Conservation (phyloP, 192 early-diverging fungal genomes). For the Podochytrium sp. region DNA sequence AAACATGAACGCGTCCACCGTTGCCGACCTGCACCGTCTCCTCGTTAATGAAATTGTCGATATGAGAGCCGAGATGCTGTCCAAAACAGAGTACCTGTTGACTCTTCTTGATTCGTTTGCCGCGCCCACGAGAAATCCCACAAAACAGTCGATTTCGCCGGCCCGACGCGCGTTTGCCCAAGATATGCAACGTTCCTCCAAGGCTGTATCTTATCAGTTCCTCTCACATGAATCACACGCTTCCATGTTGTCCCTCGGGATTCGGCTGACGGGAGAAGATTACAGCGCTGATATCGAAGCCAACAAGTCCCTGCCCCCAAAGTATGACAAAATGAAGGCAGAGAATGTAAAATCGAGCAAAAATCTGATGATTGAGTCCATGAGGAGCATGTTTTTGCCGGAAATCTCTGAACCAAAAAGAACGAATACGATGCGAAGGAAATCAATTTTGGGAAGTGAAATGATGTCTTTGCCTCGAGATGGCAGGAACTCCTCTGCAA, state of each 20-base stretch:
- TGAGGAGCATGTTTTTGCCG: not conserved
- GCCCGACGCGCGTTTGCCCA: not conserved
- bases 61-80: not conserved
- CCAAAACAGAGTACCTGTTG: slow-evolving; percentile 3
- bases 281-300: not conserved
- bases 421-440: too few species aligned
- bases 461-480: too few species aligned
- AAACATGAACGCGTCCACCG: not conserved
- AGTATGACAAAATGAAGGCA: too few species aligned
- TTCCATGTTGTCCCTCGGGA: not conserved
- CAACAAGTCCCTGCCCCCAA: not conserved
- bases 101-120: not conserved
- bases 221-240: not conserved
- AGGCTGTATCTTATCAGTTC: not conserved
- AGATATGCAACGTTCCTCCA: not conserved
- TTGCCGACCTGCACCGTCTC: slow-evolving; percentile 2
- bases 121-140: not conserved
- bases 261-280: not conserved
- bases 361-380: not conserved
- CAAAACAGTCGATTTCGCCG: not conserved
- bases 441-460: too few species aligned
- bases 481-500: too few species aligned
- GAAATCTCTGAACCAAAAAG: too few species aligned
- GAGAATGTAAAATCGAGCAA: too few species aligned
- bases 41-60: slow-evolving; percentile 5